Evolutionary conservation across 208 protist species (phyloP).

Genomic region (Crithidia acanthocephali): DNA sequence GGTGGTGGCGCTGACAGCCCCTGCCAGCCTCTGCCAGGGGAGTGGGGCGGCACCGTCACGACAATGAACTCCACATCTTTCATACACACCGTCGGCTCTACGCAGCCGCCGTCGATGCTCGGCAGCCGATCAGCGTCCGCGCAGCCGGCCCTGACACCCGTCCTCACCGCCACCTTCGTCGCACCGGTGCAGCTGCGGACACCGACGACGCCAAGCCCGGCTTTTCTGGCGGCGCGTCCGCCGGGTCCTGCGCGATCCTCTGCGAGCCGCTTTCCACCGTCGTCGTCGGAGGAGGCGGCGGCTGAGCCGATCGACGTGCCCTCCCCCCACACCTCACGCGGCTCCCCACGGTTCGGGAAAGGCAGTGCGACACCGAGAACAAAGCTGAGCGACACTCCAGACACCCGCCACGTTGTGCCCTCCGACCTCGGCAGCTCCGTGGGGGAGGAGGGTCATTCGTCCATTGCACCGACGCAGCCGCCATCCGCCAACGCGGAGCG

Average conservation of each 20-base stretch:
- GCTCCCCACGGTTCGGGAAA: not conserved
- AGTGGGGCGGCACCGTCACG: not conserved
- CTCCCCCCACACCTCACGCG: not conserved
- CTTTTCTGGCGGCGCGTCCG: too few relatives aligned
- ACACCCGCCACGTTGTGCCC: not conserved
- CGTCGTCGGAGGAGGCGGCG: not conserved
- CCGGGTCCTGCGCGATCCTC: not conserved
- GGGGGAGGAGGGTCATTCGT: too few relatives aligned
- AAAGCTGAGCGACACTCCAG: not conserved
- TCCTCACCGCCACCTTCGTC: not conserved
- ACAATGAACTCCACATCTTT: conserved; percentile 17
- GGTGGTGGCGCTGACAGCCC: not conserved
- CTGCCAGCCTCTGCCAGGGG: not conserved
- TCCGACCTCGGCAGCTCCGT: conserved; percentile 2
- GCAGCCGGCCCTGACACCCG: not conserved
- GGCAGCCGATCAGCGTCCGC: conserved; percentile 14
- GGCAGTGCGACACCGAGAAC: not conserved
- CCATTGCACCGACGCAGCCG: conserved; percentile 12
- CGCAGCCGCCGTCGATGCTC: conserved; percentile 16
- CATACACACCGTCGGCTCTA: conserved; percentile 7
- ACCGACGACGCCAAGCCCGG: not conserved
- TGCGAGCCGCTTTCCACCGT: not conserved
- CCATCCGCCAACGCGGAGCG: not conserved
- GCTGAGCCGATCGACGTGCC: not conserved
- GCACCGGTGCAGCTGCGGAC: not conserved